phyloP scores from a whole-genome alignment of 129 eudicot genomes.

The Chrysanthemum seticuspe region DNA sequence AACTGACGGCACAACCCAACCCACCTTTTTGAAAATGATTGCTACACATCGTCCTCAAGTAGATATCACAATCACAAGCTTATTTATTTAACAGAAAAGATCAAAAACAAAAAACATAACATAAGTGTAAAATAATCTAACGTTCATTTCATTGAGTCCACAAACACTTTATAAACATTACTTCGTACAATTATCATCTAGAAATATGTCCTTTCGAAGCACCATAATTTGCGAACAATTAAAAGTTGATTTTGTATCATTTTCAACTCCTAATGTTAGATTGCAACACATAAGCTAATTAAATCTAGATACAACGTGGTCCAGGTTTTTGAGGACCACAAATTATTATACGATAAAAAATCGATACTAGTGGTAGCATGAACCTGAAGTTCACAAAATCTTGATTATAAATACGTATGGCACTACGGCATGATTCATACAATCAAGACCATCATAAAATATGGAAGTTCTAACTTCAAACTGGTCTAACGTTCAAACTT shows the following conservation, averaged over 20 bases:
- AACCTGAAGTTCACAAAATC: not conserved
- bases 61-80: too few relatives aligned
- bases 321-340: not conserved
- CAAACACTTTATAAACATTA: not conserved
- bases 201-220: not conserved
- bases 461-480: conserved; percentile 53
- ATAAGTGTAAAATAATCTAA: too few relatives aligned
- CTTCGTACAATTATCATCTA: not conserved
- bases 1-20: too few relatives aligned
- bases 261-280: not conserved
- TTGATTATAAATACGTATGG: conserved; percentile 13
- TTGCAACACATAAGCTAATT: not conserved
- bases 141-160: too few relatives aligned
- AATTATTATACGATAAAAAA: not conserved
- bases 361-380: not conserved
- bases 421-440: too few relatives aligned
- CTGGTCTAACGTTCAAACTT: conserved; percentile 42
- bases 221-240: not conserved
- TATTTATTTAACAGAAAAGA: too few relatives aligned
- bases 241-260: not conserved
- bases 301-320: not conserved
- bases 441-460: too few relatives aligned
- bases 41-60: too few relatives aligned
- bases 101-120: too few relatives aligned
- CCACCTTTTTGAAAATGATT: too few relatives aligned